Evolutionary conservation across 2,329 filamentous ascomycete genomes (phyloP), one percentile per base, ranked within the genome.

Genomic region (Trichoderma harzianum): DNA sequence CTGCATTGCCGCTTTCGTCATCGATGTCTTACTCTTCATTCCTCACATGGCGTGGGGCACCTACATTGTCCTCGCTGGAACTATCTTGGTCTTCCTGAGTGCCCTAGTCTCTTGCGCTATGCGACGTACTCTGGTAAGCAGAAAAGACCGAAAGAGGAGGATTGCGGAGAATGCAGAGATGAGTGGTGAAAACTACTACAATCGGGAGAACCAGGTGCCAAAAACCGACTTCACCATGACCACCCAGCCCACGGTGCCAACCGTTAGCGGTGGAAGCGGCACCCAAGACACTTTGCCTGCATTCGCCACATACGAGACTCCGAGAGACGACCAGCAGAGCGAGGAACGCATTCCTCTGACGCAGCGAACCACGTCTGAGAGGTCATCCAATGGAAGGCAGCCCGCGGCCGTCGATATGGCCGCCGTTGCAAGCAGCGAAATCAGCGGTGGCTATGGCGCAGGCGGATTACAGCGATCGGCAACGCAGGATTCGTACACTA

Each of bases 101-200:
- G 92, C 91, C 55, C 88, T 99, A 71, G 90, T 98, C 43, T 95
- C 94, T 10, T 99, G 95, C 80, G 94, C 94, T 26, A 98, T 98
- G 94, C 92, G 96, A 74, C 90, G 95, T 73, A 97, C 95, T 3
- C 85, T 98, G 71, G 93, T 98, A 73, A 93, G 93, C 81, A 90
- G 95, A 77, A 98, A 98, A 84, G 93, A 95, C n/a, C 89, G 95
- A 74, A 95, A 96, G 86, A 93, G 91, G 84, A 90, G 94, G 60
- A 97, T 98, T 79, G 94, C 91, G 3, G 93, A 97, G 81, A 97
- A 98, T 79, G 93, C 95, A 8, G 95, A 98, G 80, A 98, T 98
- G 95, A 98, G 93, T 79, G 95, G 95, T 32, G 91, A 96, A 77
- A 96, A 95, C 78, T 98, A 92, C 80, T 98, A 97, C 82, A 92